These are phyloP conservation scores for Candida lessepsii DNA, from an alignment of 805 yeast species.

Conservation along the genomic window DNA sequence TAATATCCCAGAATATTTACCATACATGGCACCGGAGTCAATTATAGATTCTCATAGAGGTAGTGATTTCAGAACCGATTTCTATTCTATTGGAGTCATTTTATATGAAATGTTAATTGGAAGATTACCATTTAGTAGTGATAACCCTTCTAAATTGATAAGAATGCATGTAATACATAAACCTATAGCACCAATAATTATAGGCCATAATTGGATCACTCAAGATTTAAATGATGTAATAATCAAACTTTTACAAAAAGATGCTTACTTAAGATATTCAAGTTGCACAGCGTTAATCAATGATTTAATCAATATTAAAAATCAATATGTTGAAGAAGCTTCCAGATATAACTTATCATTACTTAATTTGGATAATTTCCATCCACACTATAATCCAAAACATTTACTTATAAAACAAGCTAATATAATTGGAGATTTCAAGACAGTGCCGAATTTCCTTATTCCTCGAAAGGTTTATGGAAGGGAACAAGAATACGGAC, in stretches of 20 bases:
- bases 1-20: conserved; percentile 38
- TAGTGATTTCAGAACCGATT: conserved; percentile 48
- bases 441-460: conserved; percentile 1
- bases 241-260: conserved; percentile 42
- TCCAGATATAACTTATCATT: not conserved
- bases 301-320: conserved; percentile 31
- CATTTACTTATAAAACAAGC: not conserved
- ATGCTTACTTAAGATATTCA: conserved; percentile 38
- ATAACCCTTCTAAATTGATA: conserved; percentile 37
- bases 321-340: conserved; percentile 18
- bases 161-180: conserved; percentile 39
- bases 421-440: not conserved
- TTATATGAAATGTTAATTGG: conserved; percentile 49
- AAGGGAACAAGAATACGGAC: conserved; percentile 1
- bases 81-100: conserved; percentile 50
- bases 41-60: conserved; percentile 36
- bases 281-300: conserved; percentile 32
- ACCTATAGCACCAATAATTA: conserved; percentile 40
- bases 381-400: not conserved
- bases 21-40: conserved; percentile 52
- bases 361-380: not conserved
- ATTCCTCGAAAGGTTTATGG: conserved; percentile 9
- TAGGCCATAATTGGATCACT: conserved; percentile 28
- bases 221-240: conserved; percentile 36
- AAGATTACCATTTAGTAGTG: conserved; percentile 41